phyloP scores from a whole-genome alignment of 2,329 filamentous ascomycete species.

The Fusarium kyushuense region DNA sequence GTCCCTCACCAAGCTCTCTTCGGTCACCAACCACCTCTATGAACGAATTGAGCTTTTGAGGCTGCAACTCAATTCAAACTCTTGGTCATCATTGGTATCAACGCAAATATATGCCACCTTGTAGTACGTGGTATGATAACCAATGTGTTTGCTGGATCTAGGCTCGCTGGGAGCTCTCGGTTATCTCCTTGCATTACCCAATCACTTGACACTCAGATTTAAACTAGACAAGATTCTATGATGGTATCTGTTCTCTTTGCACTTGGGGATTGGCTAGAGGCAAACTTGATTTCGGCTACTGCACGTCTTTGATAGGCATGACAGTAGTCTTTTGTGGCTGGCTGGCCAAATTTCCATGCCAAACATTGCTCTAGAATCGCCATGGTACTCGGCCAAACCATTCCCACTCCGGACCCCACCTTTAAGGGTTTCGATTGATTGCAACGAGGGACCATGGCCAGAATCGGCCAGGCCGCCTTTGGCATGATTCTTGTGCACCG shows the following conservation, averaged over 20 bases:
- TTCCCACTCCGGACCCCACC: slow-evolving; percentile 37
- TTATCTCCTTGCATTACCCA: slow-evolving; percentile 10
- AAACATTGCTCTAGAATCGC: slow-evolving; percentile 9
- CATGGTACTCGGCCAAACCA: slow-evolving; percentile 3
- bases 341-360: slow-evolving; percentile 25
- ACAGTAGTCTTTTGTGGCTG: slow-evolving; percentile 31
- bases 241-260: background rate
- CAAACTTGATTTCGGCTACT: slow-evolving; percentile 5
- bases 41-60: background rate
- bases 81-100: background rate
- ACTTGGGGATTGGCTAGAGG: slow-evolving; percentile 11
- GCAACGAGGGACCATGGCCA: background rate
- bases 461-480: background rate
- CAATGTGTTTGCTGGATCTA: slow-evolving; percentile 1
- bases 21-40: background rate
- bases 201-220: slow-evolving; percentile 13
- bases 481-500: background rate
- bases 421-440: background rate
- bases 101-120: background rate
- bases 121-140: background rate
- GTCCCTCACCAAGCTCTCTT: background rate
- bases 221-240: background rate
- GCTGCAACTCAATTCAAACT: slow-evolving; percentile 3
- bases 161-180: slow-evolving; percentile 8
- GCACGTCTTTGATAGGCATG: slow-evolving; percentile 21